These are phyloP conservation scores for Suillus americanus DNA, from an alignment of 768 basidiomycete genomes.

Conservation along the genomic window DNA sequence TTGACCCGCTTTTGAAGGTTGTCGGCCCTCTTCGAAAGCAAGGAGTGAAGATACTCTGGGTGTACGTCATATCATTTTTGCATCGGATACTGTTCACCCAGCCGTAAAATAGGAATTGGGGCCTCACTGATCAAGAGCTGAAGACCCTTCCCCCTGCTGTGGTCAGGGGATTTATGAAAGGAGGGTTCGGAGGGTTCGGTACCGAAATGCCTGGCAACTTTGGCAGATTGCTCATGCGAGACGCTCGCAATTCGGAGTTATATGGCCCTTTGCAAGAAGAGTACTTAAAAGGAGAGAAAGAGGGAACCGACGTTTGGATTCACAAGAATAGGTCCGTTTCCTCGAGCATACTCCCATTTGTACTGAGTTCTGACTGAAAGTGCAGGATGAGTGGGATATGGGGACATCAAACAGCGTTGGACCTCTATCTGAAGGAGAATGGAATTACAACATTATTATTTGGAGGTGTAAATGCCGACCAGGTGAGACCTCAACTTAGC, in stretches of 20 bases:
- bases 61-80: constrained; percentile 37
- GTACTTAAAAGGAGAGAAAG: constrained; percentile 49
- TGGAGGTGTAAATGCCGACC: constrained; percentile 66
- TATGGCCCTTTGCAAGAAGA: constrained; percentile 63
- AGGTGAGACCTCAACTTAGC: constrained; percentile 36
- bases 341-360: not conserved
- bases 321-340: constrained; percentile 60
- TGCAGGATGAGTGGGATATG: constrained; percentile 64
- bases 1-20: constrained; percentile 50
- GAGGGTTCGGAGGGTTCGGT: constrained; percentile 51
- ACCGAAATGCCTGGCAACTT: constrained; percentile 51
- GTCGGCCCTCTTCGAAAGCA: constrained; percentile 48
- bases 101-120: constrained; percentile 56
- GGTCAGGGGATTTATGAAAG: constrained; percentile 52
- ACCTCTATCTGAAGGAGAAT: constrained; percentile 61
- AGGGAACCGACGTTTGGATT: constrained; percentile 68
- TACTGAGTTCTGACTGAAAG: not conserved
- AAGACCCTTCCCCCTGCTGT: constrained; percentile 61
- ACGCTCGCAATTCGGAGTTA: constrained; percentile 53
- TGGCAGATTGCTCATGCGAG: constrained; percentile 60
- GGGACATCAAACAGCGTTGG: constrained; percentile 62
- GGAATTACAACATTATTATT: constrained; percentile 63
- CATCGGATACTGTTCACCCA: not conserved
- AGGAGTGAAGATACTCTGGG: constrained; percentile 63
- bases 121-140: constrained; percentile 63